Evolutionary conservation across 2,329 filamentous ascomycete genomes (phyloP).

Genomic region (Sporothrix euskadiensis): DNA sequence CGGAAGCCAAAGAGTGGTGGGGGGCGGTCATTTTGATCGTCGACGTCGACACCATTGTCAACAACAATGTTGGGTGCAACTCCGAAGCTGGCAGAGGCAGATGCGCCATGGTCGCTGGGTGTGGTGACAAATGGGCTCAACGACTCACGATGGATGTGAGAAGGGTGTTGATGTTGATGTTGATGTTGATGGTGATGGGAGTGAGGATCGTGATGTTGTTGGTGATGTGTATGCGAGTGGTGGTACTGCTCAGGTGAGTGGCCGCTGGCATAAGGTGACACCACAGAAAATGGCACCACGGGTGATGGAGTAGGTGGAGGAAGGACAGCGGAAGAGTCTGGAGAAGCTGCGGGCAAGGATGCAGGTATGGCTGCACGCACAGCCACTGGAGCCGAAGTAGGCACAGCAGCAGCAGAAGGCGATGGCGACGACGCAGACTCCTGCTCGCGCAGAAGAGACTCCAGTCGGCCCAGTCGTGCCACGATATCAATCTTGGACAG

Average conservation of each 20-base stretch:
- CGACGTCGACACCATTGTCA: not conserved
- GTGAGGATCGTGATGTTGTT: not conserved
- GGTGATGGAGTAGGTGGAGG: not conserved
- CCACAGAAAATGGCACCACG: not conserved
- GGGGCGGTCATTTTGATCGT: not conserved
- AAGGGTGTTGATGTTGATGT: not conserved
- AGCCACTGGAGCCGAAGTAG: not conserved
- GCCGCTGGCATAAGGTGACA: not conserved
- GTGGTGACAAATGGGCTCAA: not conserved
- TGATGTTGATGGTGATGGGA: not conserved
- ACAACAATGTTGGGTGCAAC: not conserved
- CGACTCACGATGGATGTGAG: not conserved
- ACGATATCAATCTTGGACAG: not conserved
- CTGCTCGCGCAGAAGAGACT: constrained; percentile 3
- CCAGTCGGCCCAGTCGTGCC: constrained; percentile 10
- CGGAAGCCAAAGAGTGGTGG: constrained; percentile 21
- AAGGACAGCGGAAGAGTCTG: not conserved
- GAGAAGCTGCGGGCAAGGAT: not conserved
- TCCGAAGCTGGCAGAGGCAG: not conserved
- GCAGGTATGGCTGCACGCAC: not conserved
- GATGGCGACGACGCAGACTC: not conserved
- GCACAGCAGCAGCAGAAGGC: not conserved
- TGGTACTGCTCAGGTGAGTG: not conserved
- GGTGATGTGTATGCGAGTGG: not conserved
- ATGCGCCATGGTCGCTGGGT: not conserved